Percentiles rank a stretch among this genome's conserved stretches.
These are phyloP conservation scores for Teratosphaeria destructans DNA, from an alignment of 2,329 filamentous ascomycete species.

Conservation along the genomic window DNA sequence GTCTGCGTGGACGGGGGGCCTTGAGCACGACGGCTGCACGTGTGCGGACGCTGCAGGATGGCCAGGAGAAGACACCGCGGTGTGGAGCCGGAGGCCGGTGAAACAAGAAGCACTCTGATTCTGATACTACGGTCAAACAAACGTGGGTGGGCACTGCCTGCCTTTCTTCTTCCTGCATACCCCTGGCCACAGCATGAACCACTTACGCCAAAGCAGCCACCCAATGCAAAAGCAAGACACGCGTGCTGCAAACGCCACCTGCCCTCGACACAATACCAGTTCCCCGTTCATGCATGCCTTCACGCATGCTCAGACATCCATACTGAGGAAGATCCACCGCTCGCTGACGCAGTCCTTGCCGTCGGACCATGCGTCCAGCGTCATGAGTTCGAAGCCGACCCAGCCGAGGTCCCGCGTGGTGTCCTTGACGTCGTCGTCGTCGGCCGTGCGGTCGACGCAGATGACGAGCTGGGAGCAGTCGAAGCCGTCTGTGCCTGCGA, in stretches of 20 bases:
- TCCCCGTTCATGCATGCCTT: not conserved
- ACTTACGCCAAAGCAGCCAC: not conserved
- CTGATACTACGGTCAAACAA: not conserved
- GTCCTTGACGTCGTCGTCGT: conserved; percentile 51
- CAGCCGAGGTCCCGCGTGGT: conserved; percentile 77
- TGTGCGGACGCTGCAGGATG: not conserved
- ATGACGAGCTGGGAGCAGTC: conserved; percentile 68
- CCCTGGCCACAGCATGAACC: not conserved
- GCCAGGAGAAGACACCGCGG: not conserved
- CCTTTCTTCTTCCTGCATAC: not conserved
- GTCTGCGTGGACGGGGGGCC: no score
- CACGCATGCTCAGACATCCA: conserved; percentile 56
- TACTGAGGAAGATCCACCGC: conserved; percentile 76
- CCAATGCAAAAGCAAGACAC: not conserved
- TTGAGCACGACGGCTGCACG: not conserved
- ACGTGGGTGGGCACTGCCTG: not conserved
- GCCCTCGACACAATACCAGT: not conserved
- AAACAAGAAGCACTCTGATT: not conserved
- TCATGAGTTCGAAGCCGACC: conserved; percentile 81
- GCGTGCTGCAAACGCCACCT: not conserved
- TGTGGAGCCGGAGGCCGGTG: not conserved
- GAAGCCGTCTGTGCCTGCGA: conserved; percentile 62
- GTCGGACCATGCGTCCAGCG: conserved; percentile 60
- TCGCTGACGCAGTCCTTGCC: conserved; percentile 56
- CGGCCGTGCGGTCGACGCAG: conserved; percentile 65